Conservation (phyloP, 495 filamentous ascomycete species). For the Chaetomium cochliodes region DNA sequence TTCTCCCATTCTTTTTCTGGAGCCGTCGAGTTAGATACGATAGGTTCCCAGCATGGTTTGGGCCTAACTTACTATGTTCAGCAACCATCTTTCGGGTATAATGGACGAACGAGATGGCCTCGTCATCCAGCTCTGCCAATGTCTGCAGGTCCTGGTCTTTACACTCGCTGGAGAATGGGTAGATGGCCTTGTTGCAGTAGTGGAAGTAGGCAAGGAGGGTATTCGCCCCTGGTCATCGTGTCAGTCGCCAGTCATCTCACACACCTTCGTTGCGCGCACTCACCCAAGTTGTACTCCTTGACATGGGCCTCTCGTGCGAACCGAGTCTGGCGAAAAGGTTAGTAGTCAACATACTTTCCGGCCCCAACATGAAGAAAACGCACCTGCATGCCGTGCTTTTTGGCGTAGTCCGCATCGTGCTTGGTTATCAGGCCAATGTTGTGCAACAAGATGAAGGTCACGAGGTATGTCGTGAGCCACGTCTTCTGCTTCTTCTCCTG, state of each 20-base stretch:
- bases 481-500: constrained; percentile 54
- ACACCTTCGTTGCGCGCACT: constrained; percentile 24
- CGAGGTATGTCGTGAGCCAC: constrained; percentile 58
- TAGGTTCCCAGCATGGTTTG: neutral
- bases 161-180: constrained; percentile 51
- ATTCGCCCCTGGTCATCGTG: constrained; percentile 48
- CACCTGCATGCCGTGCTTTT: constrained; percentile 52
- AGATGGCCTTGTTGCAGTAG: constrained; percentile 57
- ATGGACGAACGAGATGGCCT: constrained; percentile 41
- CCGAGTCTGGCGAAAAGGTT: constrained; percentile 38
- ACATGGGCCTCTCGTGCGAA: constrained; percentile 52
- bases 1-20: constrained; percentile 44
- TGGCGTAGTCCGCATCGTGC: constrained; percentile 56
- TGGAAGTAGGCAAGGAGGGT: constrained; percentile 59
- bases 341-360: neutral
- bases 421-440: constrained; percentile 57
- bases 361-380: constrained; percentile 21
- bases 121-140: constrained; percentile 47
- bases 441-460: constrained; percentile 58
- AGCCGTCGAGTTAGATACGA: constrained; percentile 15
- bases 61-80: constrained; percentile 44
- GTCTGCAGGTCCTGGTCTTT: constrained; percentile 47
- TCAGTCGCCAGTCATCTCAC: constrained; percentile 6
- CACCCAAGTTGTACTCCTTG: constrained; percentile 52
- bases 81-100: constrained; percentile 39